Evolutionary conservation across 306 rosid genomes (phyloP).

Genomic region (Rosa rugosa): DNA sequence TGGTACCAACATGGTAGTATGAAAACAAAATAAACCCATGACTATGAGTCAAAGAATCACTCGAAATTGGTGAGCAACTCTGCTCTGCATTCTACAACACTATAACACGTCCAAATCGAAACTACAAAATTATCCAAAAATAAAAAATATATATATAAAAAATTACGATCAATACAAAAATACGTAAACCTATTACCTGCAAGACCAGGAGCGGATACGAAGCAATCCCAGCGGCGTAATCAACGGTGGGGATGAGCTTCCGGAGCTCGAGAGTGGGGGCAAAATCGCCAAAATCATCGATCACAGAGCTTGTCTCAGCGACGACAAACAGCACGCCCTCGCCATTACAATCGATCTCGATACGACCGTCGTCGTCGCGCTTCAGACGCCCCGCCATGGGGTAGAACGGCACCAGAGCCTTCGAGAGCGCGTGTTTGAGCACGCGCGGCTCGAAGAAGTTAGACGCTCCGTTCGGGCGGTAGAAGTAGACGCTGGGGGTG

Average conservation of each 20-base stretch:
- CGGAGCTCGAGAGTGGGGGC: constrained; percentile 81
- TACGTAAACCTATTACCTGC: constrained; percentile 46
- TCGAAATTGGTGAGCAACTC: background rate
- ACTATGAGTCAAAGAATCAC: background rate
- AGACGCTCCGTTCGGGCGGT: constrained; percentile 29
- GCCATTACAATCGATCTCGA: constrained; percentile 68
- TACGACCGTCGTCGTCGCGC: constrained; percentile 72
- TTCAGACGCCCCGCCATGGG: constrained; percentile 80
- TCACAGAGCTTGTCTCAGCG: constrained; percentile 47
- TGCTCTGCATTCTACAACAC: background rate
- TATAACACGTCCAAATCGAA: background rate
- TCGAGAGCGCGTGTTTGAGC: constrained; percentile 60
- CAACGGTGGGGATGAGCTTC: constrained; percentile 72
- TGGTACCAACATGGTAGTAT: too few relatives aligned
- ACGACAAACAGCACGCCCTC: constrained; percentile 75
- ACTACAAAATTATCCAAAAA: too few relatives aligned
- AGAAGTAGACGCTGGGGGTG: constrained; percentile 70
- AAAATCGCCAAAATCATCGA: constrained; percentile 81
- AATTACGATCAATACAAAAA: background rate
- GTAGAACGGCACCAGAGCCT: constrained; percentile 67
- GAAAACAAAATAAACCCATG: background rate
- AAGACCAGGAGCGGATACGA: constrained; percentile 59
- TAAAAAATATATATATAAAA: too few relatives aligned
- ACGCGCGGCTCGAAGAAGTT: constrained; percentile 55
- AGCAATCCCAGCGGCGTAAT: constrained; percentile 60